These are phyloP conservation scores for Wickerhamomyces bisporus DNA, from an alignment of 805 yeast genomes.

Conservation along the genomic window DNA sequence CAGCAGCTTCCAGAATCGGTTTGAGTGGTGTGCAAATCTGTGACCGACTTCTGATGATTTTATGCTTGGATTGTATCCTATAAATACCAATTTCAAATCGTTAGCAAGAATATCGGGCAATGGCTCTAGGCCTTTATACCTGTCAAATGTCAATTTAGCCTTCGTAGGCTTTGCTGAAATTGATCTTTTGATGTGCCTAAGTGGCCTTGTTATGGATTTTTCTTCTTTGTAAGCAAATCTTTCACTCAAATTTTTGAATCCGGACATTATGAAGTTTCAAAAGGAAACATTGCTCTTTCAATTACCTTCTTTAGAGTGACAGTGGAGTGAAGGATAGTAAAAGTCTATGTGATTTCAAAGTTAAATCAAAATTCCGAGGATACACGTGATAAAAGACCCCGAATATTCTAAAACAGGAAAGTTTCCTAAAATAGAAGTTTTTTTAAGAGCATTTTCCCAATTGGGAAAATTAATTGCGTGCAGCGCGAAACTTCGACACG, in stretches of 20 bases:
- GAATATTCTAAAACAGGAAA: too few species aligned
- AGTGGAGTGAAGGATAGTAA: too few species aligned
- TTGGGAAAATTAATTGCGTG: constrained; percentile 14
- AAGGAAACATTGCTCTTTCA: too few species aligned
- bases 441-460: constrained; percentile 4
- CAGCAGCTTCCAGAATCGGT: constrained; percentile 62
- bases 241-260: background rate
- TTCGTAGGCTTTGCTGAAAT: background rate
- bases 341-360: too few species aligned
- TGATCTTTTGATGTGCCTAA: background rate
- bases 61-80: constrained; percentile 72
- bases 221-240: constrained; percentile 1
- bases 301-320: too few species aligned
- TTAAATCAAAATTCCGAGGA: too few species aligned
- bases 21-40: constrained; percentile 67
- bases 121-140: constrained; percentile 14
- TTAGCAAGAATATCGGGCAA: constrained; percentile 19
- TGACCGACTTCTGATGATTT: constrained; percentile 58
- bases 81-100: constrained; percentile 42
- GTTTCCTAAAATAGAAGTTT: too few species aligned
- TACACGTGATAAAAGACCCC: too few species aligned
- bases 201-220: background rate
- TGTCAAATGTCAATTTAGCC: background rate
- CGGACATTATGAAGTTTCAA: background rate
- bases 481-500: constrained; percentile 2